A percentile compares a stretch with the other conserved stretches of the same genome.
phyloP scores from a whole-genome alignment of 163 green algal genomes.

The Smithsoniella earleae region DNA sequence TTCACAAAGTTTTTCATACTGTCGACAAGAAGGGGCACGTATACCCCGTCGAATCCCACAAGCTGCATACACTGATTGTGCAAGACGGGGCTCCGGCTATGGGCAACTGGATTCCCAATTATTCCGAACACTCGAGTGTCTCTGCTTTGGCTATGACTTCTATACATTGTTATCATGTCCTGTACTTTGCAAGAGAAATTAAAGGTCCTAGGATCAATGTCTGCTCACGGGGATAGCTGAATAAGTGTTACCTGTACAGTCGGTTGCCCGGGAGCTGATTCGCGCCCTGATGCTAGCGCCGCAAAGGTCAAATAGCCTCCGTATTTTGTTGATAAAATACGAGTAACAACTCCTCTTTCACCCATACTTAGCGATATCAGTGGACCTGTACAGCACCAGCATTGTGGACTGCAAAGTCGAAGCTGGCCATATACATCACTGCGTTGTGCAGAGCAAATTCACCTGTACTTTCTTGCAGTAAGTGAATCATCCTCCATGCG shows the following conservation, averaged over 20 bases:
- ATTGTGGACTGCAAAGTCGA: too few relatives aligned
- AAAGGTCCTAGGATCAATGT: too few relatives aligned
- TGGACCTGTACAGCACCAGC: constrained; percentile 45
- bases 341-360: constrained; percentile 69
- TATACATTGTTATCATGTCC: constrained; percentile 66
- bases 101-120: constrained; percentile 88
- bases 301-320: constrained; percentile 92
- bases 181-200: too few relatives aligned
- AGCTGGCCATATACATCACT: background rate
- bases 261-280: constrained; percentile 83
- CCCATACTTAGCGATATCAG: constrained; percentile 91
- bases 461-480: constrained; percentile 53
- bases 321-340: constrained; percentile 87
- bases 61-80: constrained; percentile 84
- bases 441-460: background rate
- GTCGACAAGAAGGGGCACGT: constrained; percentile 89
- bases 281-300: constrained; percentile 51
- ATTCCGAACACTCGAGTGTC: constrained; percentile 80
- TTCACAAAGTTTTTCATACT: constrained; percentile 70
- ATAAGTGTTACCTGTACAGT: too few relatives aligned
- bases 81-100: constrained; percentile 77
- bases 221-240: too few relatives aligned
- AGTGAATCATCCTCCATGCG: constrained; percentile 56
- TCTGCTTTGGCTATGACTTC: constrained; percentile 42
- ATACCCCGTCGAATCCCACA: constrained; percentile 73